Conservation (phyloP, 208 protist genomes). For the Trypanosoma grayi region DNA sequence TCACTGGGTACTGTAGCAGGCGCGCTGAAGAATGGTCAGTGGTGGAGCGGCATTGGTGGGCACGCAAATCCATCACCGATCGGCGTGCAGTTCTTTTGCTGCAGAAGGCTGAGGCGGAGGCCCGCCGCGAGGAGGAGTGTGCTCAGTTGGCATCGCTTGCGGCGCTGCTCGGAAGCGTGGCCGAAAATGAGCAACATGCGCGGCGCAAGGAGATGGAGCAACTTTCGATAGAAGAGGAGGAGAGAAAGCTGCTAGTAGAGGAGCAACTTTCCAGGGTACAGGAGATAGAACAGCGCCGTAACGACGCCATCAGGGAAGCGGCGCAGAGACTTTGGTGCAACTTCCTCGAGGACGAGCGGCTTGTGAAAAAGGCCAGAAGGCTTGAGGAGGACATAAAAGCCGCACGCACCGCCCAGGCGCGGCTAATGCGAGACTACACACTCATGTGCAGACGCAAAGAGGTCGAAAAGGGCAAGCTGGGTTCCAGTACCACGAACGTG, state of each 20-base stretch:
- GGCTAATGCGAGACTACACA: constrained; percentile 13
- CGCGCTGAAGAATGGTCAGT: not conserved
- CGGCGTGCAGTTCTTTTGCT: constrained; percentile 17
- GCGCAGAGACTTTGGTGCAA: constrained; percentile 13
- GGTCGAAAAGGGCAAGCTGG: constrained; percentile 3
- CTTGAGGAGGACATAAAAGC: not conserved
- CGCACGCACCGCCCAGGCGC: not conserved
- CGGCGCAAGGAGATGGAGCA: not conserved
- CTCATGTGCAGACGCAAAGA: constrained; percentile 13
- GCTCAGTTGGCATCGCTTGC: not conserved
- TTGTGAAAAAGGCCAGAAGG: constrained; percentile 4
- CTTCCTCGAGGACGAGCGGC: constrained; percentile 7
- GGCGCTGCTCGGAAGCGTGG: not conserved
- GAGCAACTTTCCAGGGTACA: not conserved
- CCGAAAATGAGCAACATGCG: constrained; percentile 1
- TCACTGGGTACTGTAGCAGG: not conserved
- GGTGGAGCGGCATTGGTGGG: constrained; percentile 6
- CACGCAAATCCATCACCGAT: constrained; percentile 6
- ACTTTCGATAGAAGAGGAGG: constrained; percentile 9
- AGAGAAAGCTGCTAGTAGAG: constrained; percentile 4
- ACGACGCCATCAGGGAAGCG: not conserved
- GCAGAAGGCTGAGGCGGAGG: constrained; percentile 8
- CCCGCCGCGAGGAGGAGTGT: not conserved
- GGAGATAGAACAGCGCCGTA: not conserved
- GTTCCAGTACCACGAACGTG: not conserved